Evolutionary conservation across 2,329 filamentous ascomycete species (phyloP), one percentile per base, ranked within the genome.

Genomic region (Westerdykella aurantiaca): DNA sequence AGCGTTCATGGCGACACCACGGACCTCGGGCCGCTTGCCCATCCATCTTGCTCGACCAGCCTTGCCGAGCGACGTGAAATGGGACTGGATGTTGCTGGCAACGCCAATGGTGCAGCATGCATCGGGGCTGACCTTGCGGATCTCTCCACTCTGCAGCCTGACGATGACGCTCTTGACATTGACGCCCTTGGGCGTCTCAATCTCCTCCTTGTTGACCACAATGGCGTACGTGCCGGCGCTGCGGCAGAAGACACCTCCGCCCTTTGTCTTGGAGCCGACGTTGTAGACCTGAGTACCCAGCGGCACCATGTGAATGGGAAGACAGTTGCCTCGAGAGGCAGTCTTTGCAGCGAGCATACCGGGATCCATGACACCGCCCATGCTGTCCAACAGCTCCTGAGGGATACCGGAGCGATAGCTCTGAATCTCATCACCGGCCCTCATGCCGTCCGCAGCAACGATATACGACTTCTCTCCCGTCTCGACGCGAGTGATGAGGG

Each of bases 1-100:
- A 68, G 91, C 89, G 75, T 98, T 98, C 94, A 98, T 98, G 51
- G 94, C 93, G 58, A 97, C 73, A 85, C 93, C 94, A 75, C 94
- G 83, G 37, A 98, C 93, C 0, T 93, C 96, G 13, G 93, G 93
- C 56, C 93, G 79, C 63, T 94, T 95, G 64, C 93, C 93, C 54
- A 97, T 72, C 90, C 89, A 96, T 62, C 93, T 81, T 57, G 85
- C 89, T 60, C 94, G 82, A 64, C 93, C 93, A 57, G 93, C 93
- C 74, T 98, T 98, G 58, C 94, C 94, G 45, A 98, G 78, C 63
- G 93, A 88, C 53, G 82, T 78, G 69, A 94, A 95, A 55, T 95
- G 88, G 68, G 89, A 85, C 66, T 95, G 85, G 38, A 85, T 81
- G 69, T 98, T 98, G 77, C 93, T 97, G 34, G 91, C 85, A 46